A percentile compares a stretch with the other conserved stretches of the same genome.
These are phyloP conservation scores for Malus hybrid DNA, from an alignment of 331 rosid genomes.

Conservation along the genomic window DNA sequence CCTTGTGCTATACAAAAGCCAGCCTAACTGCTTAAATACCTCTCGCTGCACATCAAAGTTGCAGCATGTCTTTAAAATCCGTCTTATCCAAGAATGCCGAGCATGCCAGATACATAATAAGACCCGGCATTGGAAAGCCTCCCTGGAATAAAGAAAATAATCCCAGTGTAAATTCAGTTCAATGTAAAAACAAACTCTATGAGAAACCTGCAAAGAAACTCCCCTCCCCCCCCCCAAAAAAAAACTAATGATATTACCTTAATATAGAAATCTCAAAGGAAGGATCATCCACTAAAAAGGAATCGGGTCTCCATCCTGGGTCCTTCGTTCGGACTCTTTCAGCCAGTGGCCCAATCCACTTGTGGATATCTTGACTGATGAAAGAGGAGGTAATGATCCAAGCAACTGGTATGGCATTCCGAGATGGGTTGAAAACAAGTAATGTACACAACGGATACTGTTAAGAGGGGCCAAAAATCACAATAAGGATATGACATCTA, in stretches of 20 bases:
- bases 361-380: slow-evolving; percentile 41
- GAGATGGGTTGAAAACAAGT: slow-evolving; percentile 68
- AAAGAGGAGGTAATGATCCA: slow-evolving; percentile 69
- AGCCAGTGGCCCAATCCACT: slow-evolving; percentile 60
- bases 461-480: slow-evolving; percentile 6
- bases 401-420: slow-evolving; percentile 77
- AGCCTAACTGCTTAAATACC: slow-evolving; percentile 57
- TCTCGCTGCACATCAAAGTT: slow-evolving; percentile 58
- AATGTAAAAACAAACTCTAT: background rate
- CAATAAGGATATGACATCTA: background rate
- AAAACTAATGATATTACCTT: slow-evolving; percentile 36
- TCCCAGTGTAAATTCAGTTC: slow-evolving; percentile 18
- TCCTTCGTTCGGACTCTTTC: slow-evolving; percentile 57
- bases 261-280: slow-evolving; percentile 45
- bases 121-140: slow-evolving; percentile 61
- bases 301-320: slow-evolving; percentile 55
- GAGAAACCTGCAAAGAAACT: slow-evolving; percentile 5
- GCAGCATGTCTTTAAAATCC: slow-evolving; percentile 49
- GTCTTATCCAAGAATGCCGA: slow-evolving; percentile 64
- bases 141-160: slow-evolving; percentile 38
- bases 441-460: slow-evolving; percentile 66
- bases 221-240: fast-evolving
- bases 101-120: slow-evolving; percentile 61
- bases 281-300: slow-evolving; percentile 65
- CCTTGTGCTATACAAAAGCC: slow-evolving; percentile 57